These are phyloP conservation scores for Escovopsis sp. DNA, from an alignment of 2,329 filamentous ascomycete genomes.

Conservation along the genomic window DNA sequence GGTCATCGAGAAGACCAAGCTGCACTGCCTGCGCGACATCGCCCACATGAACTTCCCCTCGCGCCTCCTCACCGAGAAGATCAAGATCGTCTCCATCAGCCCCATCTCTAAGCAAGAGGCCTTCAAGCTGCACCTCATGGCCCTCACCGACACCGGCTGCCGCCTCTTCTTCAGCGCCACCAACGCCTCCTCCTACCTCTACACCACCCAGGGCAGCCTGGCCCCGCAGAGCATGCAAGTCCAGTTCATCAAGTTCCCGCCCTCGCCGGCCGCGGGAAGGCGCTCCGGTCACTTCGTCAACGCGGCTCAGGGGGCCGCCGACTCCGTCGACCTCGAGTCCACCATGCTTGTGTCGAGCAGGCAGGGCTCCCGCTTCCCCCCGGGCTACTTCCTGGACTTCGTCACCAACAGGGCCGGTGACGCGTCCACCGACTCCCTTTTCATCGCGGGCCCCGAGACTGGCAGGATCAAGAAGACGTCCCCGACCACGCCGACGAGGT, in stretches of 20 bases:
- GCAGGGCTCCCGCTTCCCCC: constrained; percentile 51
- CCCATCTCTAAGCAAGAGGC: constrained; percentile 69
- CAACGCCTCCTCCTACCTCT: constrained; percentile 53
- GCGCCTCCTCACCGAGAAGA: constrained; percentile 50
- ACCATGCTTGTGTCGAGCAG: constrained; percentile 32
- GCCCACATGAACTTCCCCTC: constrained; percentile 72
- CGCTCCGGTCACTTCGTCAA: constrained; percentile 13
- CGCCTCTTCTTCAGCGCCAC: constrained; percentile 87
- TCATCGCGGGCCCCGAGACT: constrained; percentile 76
- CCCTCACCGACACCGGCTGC: constrained; percentile 78
- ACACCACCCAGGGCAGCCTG: constrained; percentile 41
- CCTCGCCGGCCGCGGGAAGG: constrained; percentile 25
- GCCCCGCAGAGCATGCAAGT: constrained; percentile 92
- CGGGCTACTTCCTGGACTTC: constrained; percentile 84
- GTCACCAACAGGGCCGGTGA: constrained; percentile 44
- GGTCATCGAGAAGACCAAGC: constrained; percentile 50
- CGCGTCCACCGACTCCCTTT: constrained; percentile 51
- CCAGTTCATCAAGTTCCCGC: constrained; percentile 92
- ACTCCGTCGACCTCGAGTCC: constrained; percentile 33
- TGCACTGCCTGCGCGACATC: constrained; percentile 52
- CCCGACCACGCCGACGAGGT: constrained; percentile 38
- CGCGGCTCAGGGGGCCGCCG: constrained; percentile 13
- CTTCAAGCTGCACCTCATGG: constrained; percentile 74
- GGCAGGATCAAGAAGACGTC: constrained; percentile 58
- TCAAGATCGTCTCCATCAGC: constrained; percentile 69